These are phyloP conservation scores for Thielaviopsis ethacetica DNA, from an alignment of 2,329 filamentous ascomycete genomes.

Conservation along the genomic window DNA sequence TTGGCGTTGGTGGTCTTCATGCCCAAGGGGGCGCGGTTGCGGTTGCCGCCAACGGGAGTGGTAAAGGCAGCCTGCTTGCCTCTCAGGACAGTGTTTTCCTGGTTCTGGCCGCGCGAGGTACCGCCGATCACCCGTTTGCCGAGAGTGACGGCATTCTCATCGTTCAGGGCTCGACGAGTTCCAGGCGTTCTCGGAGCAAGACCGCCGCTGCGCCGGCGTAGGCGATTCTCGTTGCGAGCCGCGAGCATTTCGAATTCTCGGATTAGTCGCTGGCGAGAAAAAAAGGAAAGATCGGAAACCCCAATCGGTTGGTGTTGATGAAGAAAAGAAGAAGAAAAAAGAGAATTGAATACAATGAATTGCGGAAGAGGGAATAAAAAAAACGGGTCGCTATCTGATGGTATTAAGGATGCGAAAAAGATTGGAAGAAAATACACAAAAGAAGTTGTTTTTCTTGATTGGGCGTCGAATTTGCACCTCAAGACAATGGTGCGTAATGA, in stretches of 20 bases:
- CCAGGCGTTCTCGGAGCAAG: conserved; percentile 63
- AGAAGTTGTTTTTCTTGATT: neutral
- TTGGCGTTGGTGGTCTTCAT: conserved; percentile 97
- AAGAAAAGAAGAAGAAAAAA: neutral
- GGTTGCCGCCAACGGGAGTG: conserved; percentile 19
- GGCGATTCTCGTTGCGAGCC: conserved; percentile 61
- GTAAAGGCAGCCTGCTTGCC: conserved; percentile 8
- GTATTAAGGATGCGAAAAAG: neutral
- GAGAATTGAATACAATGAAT: neutral
- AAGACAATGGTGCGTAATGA: neutral
- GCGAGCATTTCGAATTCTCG: conserved; percentile 46
- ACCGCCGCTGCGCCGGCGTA: conserved; percentile 21
- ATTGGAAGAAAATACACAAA: neutral
- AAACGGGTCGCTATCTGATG: neutral
- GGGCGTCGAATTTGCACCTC: neutral
- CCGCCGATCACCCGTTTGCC: conserved; percentile 9
- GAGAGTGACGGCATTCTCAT: conserved; percentile 51
- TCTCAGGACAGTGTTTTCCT: conserved; percentile 8
- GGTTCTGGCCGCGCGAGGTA: conserved; percentile 1
- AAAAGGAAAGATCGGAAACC: neutral
- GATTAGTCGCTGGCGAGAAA: neutral
- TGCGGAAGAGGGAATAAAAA: neutral
- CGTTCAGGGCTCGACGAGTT: conserved; percentile 54
- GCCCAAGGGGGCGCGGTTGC: conserved; percentile 65
- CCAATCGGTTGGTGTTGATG: neutral